Percentiles rank a stretch among this genome's conserved stretches.
Evolutionary conservation across 2,329 filamentous ascomycete species (phyloP).

Genomic region (Fusarium algeriense): DNA sequence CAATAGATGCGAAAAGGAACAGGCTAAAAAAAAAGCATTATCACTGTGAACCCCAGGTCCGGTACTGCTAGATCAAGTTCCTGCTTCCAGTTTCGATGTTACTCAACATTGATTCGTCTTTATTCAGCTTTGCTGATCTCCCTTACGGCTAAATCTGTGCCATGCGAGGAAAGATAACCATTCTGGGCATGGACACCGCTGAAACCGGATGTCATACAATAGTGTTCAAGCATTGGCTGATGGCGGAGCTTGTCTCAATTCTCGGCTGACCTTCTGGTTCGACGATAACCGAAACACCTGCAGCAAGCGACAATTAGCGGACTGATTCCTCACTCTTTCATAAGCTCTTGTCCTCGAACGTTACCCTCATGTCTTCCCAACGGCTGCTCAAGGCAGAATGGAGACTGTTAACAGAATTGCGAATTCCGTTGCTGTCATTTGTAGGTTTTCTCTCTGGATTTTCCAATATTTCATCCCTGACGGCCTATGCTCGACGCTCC

Average conservation of each 20-base stretch:
- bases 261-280: conserved; percentile 11
- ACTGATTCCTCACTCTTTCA: not conserved
- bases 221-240: not conserved
- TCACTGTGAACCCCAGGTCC: conserved; percentile 23
- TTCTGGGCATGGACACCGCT: conserved; percentile 22
- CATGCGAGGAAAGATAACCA: conserved; percentile 28
- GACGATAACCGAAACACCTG: conserved; percentile 15
- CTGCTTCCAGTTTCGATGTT: conserved; percentile 20
- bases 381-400: not conserved
- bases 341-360: conserved; percentile 8
- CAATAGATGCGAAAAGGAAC: conserved; percentile 10
- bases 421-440: not conserved
- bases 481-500: not conserved
- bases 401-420: not conserved
- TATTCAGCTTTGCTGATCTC: conserved; percentile 39
- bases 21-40: conserved; percentile 29
- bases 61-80: conserved; percentile 18
- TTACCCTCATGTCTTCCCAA: conserved; percentile 17
- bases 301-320: conserved; percentile 2
- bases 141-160: conserved; percentile 43
- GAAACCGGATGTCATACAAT: not conserved
- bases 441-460: not conserved
- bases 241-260: not conserved
- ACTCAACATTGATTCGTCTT: conserved; percentile 18
- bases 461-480: not conserved